These are phyloP conservation scores for Polygonum aviculare DNA, from an alignment of 148 eudicot species.

Conservation along the genomic window DNA sequence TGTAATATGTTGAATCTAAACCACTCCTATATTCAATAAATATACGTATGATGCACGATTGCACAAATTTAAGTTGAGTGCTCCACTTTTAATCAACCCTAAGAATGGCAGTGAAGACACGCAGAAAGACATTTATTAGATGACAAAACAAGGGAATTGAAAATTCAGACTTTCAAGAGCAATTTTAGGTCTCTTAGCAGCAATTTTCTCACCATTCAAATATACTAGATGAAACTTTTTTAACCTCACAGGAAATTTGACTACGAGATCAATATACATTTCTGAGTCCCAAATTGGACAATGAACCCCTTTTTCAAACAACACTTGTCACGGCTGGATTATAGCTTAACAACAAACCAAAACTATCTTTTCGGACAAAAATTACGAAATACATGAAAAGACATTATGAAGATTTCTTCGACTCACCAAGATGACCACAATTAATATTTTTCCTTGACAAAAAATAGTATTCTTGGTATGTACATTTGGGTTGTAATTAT, in stretches of 20 bases:
- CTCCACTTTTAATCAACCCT: too few species aligned
- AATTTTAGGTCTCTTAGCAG: background rate
- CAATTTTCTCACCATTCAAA: background rate
- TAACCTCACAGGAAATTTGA: background rate
- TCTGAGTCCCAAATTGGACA: background rate
- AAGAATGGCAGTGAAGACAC: too few species aligned
- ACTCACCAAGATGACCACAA: constrained; percentile 9
- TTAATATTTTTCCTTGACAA: background rate
- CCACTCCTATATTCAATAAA: too few species aligned
- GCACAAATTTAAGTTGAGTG: too few species aligned
- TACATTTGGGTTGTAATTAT: constrained; percentile 27
- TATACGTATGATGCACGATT: background rate
- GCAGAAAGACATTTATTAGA: too few species aligned
- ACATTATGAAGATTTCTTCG: background rate
- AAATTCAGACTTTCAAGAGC: background rate
- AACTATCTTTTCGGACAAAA: background rate
- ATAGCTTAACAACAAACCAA: background rate
- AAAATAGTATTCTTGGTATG: constrained; percentile 16
- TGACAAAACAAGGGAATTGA: background rate
- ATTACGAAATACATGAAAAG: background rate
- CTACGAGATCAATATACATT: background rate
- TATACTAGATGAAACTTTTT: background rate
- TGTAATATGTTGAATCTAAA: too few species aligned
- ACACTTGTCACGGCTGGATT: constrained; percentile 3
- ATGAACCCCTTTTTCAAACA: background rate